phyloP scores from a whole-genome alignment of 495 filamentous ascomycete species.

The Annulohypoxylon bovei region DNA sequence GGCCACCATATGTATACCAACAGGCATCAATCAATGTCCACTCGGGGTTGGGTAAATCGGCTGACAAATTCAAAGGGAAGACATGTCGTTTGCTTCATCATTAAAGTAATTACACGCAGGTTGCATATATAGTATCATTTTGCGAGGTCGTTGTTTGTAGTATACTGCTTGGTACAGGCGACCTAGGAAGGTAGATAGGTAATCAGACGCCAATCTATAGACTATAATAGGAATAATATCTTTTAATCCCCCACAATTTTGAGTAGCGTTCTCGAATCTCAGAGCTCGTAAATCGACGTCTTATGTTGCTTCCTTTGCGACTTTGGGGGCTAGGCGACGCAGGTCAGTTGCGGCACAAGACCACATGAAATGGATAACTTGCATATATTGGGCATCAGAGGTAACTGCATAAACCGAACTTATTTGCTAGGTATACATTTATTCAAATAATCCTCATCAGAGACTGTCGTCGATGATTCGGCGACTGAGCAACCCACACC shows the following conservation, averaged over 20 bases:
- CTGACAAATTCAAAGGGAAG: conserved; percentile 29
- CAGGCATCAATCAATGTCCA: conserved; percentile 9
- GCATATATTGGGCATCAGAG: conserved; percentile 12
- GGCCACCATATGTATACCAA: neutral
- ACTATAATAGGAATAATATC: neutral
- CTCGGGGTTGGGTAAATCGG: conserved; percentile 4
- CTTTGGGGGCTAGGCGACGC: conserved; percentile 42
- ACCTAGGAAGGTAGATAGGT: neutral
- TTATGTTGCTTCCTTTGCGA: conserved; percentile 22
- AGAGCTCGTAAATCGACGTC: conserved; percentile 37
- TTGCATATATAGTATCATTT: conserved; percentile 18
- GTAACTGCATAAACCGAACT: conserved; percentile 7
- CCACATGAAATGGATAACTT: conserved; percentile 16
- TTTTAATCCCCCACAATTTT: neutral
- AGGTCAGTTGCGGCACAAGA: conserved; percentile 36
- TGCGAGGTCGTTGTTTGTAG: neutral
- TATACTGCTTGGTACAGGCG: neutral
- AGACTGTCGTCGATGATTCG: conserved; percentile 19
- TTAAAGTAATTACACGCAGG: conserved; percentile 11
- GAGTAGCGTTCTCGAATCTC: conserved; percentile 1
- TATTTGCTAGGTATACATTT: conserved; percentile 3
- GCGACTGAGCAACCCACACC: conserved; percentile 27
- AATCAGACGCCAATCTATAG: conserved; percentile 3
- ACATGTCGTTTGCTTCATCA: neutral
- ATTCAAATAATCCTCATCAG: conserved; percentile 6